phyloP scores from a whole-genome alignment of 306 rosid species.

The Herpetospermum pedunculosum region DNA sequence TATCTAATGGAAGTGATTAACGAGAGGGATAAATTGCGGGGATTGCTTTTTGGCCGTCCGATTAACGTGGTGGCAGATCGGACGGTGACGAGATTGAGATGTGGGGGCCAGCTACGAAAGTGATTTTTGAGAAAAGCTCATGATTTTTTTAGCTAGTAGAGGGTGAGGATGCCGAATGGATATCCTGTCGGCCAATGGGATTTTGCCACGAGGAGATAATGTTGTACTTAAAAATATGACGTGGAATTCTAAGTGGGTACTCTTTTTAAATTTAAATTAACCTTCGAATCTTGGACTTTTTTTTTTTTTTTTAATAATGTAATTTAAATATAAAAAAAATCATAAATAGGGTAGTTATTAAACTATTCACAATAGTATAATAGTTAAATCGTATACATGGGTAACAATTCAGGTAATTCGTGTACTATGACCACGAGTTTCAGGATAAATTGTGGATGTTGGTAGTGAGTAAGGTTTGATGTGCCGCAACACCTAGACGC shows the following conservation, averaged over 20 bases:
- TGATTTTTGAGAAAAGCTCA: not conserved
- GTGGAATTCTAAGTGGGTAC: not conserved
- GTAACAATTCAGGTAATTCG: no score
- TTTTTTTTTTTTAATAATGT: no score
- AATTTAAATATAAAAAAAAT: no score
- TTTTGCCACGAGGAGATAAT: constrained; percentile 4
- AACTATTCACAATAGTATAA: no score
- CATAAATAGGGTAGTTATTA: no score
- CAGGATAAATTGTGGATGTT: no score
- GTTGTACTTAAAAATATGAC: not conserved
- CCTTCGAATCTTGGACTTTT: no score
- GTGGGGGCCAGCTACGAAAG: not conserved
- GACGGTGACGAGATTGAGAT: not conserved
- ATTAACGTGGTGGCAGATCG: not conserved
- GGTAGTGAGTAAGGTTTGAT: no score
- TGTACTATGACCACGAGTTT: no score
- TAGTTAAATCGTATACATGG: no score
- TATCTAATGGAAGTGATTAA: not conserved
- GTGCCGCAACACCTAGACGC: no score
- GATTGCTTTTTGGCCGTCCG: not conserved
- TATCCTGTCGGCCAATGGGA: not conserved
- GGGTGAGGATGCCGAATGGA: not conserved
- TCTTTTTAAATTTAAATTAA: no score
- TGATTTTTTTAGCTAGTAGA: not conserved
- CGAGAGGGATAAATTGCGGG: not conserved